Percentiles rank a stretch among this genome's conserved stretches.
Evolutionary conservation across 257 asterid species (phyloP).

Genomic region (Petunia secreta): DNA sequence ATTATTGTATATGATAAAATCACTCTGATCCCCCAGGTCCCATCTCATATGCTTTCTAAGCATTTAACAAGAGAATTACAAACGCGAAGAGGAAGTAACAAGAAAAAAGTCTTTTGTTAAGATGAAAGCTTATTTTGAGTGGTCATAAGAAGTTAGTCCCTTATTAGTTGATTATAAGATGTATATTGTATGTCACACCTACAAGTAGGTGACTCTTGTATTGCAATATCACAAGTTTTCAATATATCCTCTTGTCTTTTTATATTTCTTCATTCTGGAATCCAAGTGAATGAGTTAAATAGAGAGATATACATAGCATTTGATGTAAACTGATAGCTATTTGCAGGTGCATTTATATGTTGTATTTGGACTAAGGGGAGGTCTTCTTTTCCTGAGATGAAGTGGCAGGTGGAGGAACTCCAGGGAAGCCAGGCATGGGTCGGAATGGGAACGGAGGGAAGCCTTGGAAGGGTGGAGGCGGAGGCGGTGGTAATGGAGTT

Average conservation of each 20-base stretch:
- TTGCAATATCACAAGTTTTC: constrained; percentile 5
- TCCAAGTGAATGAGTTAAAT: not conserved
- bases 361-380: constrained; percentile 18
- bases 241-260: not conserved
- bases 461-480: constrained; percentile 45
- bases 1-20: not conserved
- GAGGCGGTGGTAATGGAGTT: constrained; percentile 51
- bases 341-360: not conserved
- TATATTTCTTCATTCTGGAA: not conserved
- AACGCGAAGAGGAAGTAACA: not conserved
- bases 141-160: not conserved
- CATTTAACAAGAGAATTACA: not conserved
- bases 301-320: constrained; percentile 6
- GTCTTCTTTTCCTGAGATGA: constrained; percentile 35
- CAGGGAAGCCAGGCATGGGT: constrained; percentile 54
- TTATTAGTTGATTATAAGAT: not conserved
- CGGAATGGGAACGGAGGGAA: constrained; percentile 59
- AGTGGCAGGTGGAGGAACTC: constrained; percentile 51
- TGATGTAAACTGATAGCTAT: not conserved
- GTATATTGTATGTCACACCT: too few species aligned
- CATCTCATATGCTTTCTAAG: not conserved
- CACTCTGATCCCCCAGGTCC: not conserved
- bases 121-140: not conserved
- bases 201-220: not conserved
- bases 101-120: not conserved